Conservation (phyloP, 1,284 basidiomycete species). For the Mycosarcoma mackinlayi region DNA sequence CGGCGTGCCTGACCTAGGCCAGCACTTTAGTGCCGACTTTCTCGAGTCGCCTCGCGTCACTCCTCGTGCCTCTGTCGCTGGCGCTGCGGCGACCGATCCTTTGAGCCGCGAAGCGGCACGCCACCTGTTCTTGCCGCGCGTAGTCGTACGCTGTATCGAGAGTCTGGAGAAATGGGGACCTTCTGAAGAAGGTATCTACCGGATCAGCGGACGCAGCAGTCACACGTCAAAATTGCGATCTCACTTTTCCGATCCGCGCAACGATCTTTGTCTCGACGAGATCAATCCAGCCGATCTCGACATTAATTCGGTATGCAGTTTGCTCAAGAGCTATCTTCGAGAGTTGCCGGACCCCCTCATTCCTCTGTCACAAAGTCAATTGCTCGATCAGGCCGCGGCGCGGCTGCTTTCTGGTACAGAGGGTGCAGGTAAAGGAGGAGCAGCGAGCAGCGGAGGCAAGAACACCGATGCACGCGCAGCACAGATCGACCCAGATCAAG, state of each 20-base stretch:
- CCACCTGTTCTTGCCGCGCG: slow-evolving; percentile 47
- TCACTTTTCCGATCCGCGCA: slow-evolving; percentile 45
- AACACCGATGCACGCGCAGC: slow-evolving; percentile 15
- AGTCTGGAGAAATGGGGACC: slow-evolving; percentile 60
- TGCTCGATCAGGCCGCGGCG: slow-evolving; percentile 37
- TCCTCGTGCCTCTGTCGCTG: slow-evolving; percentile 24
- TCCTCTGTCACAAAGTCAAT: slow-evolving; percentile 15
- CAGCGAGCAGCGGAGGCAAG: slow-evolving; percentile 5
- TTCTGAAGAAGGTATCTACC: slow-evolving; percentile 65
- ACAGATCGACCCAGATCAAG: slow-evolving; percentile 4
- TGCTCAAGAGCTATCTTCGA: slow-evolving; percentile 63
- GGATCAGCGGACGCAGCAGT: slow-evolving; percentile 61
- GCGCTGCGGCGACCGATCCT: slow-evolving; percentile 9
- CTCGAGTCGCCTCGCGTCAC: slow-evolving; percentile 28
- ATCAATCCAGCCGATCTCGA: slow-evolving; percentile 64
- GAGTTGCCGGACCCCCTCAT: slow-evolving; percentile 60
- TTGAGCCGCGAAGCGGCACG: slow-evolving; percentile 48
- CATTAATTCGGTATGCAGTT: slow-evolving; percentile 65
- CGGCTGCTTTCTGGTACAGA: slow-evolving; percentile 12
- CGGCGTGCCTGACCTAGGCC: slow-evolving; percentile 45
- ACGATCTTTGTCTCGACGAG: slow-evolving; percentile 54
- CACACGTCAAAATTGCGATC: slow-evolving; percentile 59
- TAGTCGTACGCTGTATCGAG: slow-evolving; percentile 64
- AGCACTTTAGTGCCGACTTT: slow-evolving; percentile 29
- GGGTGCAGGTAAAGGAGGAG: background rate